Evolutionary conservation across 2,329 filamentous ascomycete genomes (phyloP).

Genomic region (Ceratocystis huliohia): DNA sequence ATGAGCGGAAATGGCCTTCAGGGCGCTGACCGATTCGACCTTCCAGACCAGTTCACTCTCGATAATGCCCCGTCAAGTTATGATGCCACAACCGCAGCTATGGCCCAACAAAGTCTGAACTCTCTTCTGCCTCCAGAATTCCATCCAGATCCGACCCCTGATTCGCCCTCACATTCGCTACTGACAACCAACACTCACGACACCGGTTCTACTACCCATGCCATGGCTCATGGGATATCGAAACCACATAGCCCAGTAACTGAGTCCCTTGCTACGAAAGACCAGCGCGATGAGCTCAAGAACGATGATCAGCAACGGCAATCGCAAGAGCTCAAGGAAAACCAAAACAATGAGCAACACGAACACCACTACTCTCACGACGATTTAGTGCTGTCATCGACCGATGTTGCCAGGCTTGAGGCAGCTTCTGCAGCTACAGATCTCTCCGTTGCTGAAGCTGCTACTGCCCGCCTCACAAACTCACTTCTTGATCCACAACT

Average conservation of each 20-base stretch:
- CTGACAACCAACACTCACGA: conserved; percentile 6
- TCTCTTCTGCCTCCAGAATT: conserved; percentile 18
- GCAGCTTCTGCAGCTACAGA: conserved; percentile 8
- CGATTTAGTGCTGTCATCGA: conserved; percentile 6
- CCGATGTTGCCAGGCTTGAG: conserved; percentile 8
- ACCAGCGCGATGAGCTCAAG: neutral
- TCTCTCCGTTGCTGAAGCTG: conserved; percentile 39
- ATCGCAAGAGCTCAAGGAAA: neutral
- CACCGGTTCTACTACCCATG: conserved; percentile 8
- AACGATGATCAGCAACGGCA: neutral
- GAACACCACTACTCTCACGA: conserved; percentile 12
- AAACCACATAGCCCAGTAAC: conserved; percentile 10
- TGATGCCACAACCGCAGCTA: conserved; percentile 28
- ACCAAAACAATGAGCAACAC: neutral
- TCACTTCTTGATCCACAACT: conserved; percentile 43
- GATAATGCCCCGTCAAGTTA: conserved; percentile 43
- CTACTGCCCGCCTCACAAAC: conserved; percentile 42
- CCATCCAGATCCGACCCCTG: neutral
- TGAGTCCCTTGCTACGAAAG: neutral
- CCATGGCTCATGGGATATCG: neutral
- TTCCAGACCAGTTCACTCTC: conserved; percentile 47
- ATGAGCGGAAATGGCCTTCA: conserved; percentile 10
- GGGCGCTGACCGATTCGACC: conserved; percentile 34
- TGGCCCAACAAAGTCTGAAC: conserved; percentile 16
- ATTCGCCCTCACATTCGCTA: conserved; percentile 8